These are phyloP conservation scores for Boletus reticulatus DNA, from an alignment of 768 basidiomycete species.

Conservation along the genomic window DNA sequence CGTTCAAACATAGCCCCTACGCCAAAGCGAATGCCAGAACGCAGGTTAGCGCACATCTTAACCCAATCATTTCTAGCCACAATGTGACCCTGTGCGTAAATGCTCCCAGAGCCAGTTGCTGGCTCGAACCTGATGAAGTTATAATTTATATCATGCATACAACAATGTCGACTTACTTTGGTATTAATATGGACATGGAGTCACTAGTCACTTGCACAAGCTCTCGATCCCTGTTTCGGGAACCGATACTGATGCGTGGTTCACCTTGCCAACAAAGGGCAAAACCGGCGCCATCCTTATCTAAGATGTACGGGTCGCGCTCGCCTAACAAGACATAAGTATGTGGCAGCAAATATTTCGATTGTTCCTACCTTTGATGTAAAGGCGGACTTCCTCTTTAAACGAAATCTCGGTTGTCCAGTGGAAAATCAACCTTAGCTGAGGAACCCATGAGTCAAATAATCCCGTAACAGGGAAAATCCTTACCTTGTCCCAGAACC, in stretches of 20 bases:
- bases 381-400: slow-evolving; percentile 65
- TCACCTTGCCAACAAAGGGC: slow-evolving; percentile 80
- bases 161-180: slow-evolving; percentile 57
- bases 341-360: neutral
- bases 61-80: slow-evolving; percentile 37
- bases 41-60: slow-evolving; percentile 82
- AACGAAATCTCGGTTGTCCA: slow-evolving; percentile 75
- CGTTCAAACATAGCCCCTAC: slow-evolving; percentile 81
- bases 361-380: slow-evolving; percentile 72
- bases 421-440: slow-evolving; percentile 80
- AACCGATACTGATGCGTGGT: slow-evolving; percentile 67
- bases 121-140: slow-evolving; percentile 23
- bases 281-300: slow-evolving; percentile 80
- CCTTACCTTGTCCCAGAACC: slow-evolving; percentile 93
- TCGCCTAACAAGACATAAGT: slow-evolving; percentile 50
- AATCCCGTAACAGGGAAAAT: neutral
- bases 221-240: slow-evolving; percentile 69
- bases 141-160: neutral
- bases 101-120: neutral
- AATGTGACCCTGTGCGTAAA: slow-evolving; percentile 19
- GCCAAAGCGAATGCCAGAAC: slow-evolving; percentile 84
- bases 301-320: slow-evolving; percentile 73
- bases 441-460: slow-evolving; percentile 4
- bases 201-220: slow-evolving; percentile 81
- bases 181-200: slow-evolving; percentile 78